Conservation (phyloP, 2,329 filamentous ascomycete species). For the Proliferodiscus dingleyae region DNA sequence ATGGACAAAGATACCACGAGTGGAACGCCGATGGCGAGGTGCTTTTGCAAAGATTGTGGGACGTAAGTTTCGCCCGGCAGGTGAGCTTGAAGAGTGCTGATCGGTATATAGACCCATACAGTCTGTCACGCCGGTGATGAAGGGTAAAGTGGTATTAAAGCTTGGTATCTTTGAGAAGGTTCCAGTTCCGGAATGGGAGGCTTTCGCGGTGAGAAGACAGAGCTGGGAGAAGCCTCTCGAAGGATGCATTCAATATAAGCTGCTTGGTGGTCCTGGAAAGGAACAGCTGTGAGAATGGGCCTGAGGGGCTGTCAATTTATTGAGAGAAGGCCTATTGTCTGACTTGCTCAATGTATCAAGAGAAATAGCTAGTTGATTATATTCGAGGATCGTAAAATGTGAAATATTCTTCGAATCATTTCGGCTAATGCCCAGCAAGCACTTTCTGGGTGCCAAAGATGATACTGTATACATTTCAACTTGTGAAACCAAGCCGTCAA, state of each 20-base stretch:
- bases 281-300: no score
- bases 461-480: no score
- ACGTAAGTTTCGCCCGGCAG: constrained; percentile 33
- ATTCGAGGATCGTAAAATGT: no score
- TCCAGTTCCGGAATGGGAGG: constrained; percentile 41
- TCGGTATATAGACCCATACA: constrained; percentile 38
- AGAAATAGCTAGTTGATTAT: no score
- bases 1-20: constrained; percentile 41
- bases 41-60: constrained; percentile 42
- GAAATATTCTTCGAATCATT: no score
- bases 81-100: not conserved
- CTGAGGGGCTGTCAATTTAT: no score
- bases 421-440: no score
- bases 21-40: constrained; percentile 40
- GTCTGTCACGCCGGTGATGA: constrained; percentile 36
- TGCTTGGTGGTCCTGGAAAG: no score
- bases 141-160: constrained; percentile 43
- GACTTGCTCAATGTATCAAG: no score
- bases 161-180: constrained; percentile 46
- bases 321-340: no score
- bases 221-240: constrained; percentile 30
- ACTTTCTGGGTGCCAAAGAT: no score
- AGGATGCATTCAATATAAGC: constrained; percentile 20
- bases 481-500: no score
- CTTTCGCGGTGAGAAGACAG: constrained; percentile 40